A percentile compares a stretch with the other conserved stretches of the same genome.
phyloP scores from a whole-genome alignment of 176 grass and related monocot species.

The Eleusine indica region DNA sequence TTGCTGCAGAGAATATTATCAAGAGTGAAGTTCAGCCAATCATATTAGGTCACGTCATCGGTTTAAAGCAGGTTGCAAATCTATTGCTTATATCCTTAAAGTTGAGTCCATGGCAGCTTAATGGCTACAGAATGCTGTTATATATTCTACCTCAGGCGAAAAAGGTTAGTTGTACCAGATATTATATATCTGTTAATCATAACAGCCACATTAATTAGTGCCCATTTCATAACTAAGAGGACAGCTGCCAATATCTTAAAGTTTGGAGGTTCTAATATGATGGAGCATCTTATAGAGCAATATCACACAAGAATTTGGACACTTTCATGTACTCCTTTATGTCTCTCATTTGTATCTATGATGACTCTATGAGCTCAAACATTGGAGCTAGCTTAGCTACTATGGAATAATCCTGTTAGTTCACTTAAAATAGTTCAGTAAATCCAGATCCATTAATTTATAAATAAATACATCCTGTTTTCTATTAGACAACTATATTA shows the following conservation, averaged over 20 bases:
- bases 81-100: constrained; percentile 38
- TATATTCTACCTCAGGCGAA: constrained; percentile 29
- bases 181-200: constrained; percentile 33
- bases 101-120: constrained; percentile 27
- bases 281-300: constrained; percentile 37
- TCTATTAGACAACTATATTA: neutral
- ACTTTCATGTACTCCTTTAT: neutral
- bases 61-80: constrained; percentile 36
- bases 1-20: constrained; percentile 8
- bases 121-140: constrained; percentile 44
- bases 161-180: neutral
- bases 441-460: neutral
- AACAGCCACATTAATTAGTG: constrained; percentile 29
- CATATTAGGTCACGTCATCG: constrained; percentile 36
- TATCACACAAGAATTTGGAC: neutral
- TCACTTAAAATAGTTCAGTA: neutral
- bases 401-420: neutral
- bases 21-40: constrained; percentile 42
- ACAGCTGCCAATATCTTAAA: constrained; percentile 20
- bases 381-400: neutral
- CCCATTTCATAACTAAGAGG: constrained; percentile 39
- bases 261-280: constrained; percentile 35
- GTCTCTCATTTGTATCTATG: neutral
- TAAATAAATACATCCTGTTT: neutral
- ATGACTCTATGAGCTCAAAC: constrained; percentile 4